These are phyloP conservation scores for Ganoderma multipileum DNA, from an alignment of 1,284 basidiomycete genomes.

Conservation along the genomic window DNA sequence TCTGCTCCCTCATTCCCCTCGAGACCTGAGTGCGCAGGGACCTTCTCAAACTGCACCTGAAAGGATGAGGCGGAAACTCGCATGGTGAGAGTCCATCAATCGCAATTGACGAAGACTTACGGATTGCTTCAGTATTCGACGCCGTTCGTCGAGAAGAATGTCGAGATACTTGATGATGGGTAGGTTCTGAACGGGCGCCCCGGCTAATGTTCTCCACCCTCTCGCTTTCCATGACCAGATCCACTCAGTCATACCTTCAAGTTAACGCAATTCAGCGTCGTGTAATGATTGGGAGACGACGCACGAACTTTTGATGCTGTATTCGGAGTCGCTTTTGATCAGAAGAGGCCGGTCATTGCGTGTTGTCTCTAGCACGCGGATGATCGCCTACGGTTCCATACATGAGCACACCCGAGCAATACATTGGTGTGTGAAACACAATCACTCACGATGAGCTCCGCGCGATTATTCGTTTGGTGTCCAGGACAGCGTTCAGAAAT, in stretches of 20 bases:
- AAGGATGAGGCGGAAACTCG: not conserved
- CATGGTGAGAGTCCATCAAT: not conserved
- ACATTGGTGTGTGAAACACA: not conserved
- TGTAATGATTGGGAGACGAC: not conserved
- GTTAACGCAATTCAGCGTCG: not conserved
- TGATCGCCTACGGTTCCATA: slow-evolving; percentile 63
- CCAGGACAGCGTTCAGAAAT: slow-evolving; percentile 83
- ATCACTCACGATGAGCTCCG: slow-evolving; percentile 76
- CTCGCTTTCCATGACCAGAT: slow-evolving; percentile 62
- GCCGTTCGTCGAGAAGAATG: slow-evolving; percentile 54
- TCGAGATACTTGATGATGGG: slow-evolving; percentile 68
- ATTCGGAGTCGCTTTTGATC: slow-evolving; percentile 81
- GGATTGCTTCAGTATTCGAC: slow-evolving; percentile 52
- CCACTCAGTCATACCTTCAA: slow-evolving; percentile 68
- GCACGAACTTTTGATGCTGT: slow-evolving; percentile 72
- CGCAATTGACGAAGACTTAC: not conserved
- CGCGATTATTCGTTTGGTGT: slow-evolving; percentile 87
- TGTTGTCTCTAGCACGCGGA: slow-evolving; percentile 72
- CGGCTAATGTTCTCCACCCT: slow-evolving; percentile 54
- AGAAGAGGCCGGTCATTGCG: slow-evolving; percentile 60
- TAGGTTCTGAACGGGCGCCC: slow-evolving; percentile 68
- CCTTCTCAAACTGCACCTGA: slow-evolving; percentile 62
- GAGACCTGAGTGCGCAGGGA: slow-evolving; percentile 74
- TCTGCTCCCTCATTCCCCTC: slow-evolving; percentile 85
- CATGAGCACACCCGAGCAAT: not conserved